A percentile compares a stretch with the other conserved stretches of the same genome.
These are phyloP conservation scores for Trametes maxima DNA, from an alignment of 768 basidiomycete genomes.

Conservation along the genomic window DNA sequence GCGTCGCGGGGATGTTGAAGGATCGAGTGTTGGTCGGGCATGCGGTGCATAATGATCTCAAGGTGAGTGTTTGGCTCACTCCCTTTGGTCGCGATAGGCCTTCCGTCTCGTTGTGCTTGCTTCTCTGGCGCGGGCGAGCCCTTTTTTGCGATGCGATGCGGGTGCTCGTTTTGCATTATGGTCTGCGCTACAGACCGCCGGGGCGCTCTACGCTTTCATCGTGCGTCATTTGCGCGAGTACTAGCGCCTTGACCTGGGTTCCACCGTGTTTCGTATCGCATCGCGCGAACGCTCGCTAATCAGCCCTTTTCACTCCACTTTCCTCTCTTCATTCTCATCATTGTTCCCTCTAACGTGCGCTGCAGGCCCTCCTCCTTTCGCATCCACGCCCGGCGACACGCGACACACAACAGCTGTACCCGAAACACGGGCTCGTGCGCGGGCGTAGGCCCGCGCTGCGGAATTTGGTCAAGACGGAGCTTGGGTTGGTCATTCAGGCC, in stretches of 20 bases:
- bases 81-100: too few species aligned
- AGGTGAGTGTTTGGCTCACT: slow-evolving; percentile 44
- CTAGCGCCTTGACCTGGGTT: too few species aligned
- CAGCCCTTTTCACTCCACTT: slow-evolving; percentile 20
- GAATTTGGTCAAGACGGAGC: slow-evolving; percentile 76
- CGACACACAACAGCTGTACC: slow-evolving; percentile 69
- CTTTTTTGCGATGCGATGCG: too few species aligned
- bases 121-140: too few species aligned
- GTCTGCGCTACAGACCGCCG: too few species aligned
- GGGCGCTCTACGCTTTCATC: too few species aligned
- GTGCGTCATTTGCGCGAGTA: too few species aligned
- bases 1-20: slow-evolving; percentile 74
- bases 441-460: slow-evolving; percentile 75
- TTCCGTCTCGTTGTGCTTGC: too few species aligned
- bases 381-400: slow-evolving; percentile 65
- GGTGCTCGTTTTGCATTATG: too few species aligned
- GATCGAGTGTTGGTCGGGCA: slow-evolving; percentile 87
- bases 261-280: background rate
- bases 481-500: slow-evolving; percentile 78
- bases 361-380: slow-evolving; percentile 66
- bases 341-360: background rate
- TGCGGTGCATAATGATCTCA: slow-evolving; percentile 88
- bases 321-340: background rate
- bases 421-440: slow-evolving; percentile 60
- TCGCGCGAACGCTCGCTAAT: slow-evolving; percentile 23